Conservation (phyloP, 176 grass and related monocot genomes). For the Hsuehochloa calcarea region DNA sequence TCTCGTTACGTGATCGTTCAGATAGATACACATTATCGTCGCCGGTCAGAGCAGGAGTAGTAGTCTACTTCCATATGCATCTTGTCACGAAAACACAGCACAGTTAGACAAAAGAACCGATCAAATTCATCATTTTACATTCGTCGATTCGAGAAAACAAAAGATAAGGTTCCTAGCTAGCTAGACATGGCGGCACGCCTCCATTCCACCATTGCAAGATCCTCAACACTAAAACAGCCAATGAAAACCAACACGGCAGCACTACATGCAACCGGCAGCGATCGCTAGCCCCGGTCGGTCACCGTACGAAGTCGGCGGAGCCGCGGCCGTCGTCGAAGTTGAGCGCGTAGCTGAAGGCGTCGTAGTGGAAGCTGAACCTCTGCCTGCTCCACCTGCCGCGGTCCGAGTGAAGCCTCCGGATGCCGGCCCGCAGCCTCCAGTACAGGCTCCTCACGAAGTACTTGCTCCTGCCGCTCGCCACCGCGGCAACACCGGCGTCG, state of each 20-base stretch:
- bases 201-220: background rate
- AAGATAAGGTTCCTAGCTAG: background rate
- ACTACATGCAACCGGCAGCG: background rate
- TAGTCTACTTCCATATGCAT: background rate
- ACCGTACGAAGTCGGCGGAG: background rate
- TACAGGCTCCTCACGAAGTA: slow-evolving; percentile 30
- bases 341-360: slow-evolving; percentile 85
- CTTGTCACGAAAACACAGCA: background rate
- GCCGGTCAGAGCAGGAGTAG: background rate
- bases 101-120: background rate
- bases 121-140: background rate
- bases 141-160: background rate
- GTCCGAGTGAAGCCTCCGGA: slow-evolving; percentile 40
- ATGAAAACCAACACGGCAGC: background rate
- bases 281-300: background rate
- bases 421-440: slow-evolving; percentile 24
- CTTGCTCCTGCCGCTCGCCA: slow-evolving; percentile 9
- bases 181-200: background rate
- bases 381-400: slow-evolving; percentile 24
- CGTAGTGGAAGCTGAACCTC: slow-evolving; percentile 57
- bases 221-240: too few relatives aligned
- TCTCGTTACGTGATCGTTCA: background rate
- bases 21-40: background rate
- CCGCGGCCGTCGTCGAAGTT: slow-evolving; percentile 76
- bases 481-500: background rate